These are phyloP conservation scores for Pezicula carpinea DNA, from an alignment of 2,329 filamentous ascomycete species.

Conservation along the genomic window DNA sequence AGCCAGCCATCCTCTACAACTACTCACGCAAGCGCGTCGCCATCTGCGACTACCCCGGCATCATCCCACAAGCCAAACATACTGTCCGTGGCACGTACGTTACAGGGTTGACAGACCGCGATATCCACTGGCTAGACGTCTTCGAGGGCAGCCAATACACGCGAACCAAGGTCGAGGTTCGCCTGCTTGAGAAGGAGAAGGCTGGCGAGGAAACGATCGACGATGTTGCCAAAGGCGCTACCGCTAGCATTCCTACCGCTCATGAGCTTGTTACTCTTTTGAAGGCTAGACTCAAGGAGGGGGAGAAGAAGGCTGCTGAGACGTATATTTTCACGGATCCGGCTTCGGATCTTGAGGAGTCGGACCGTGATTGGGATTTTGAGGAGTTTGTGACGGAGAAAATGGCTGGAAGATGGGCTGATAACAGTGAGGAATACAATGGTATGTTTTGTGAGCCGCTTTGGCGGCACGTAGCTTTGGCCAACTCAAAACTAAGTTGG, in stretches of 20 bases:
- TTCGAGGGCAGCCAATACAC: conserved; percentile 80
- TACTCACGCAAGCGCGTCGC: conserved; percentile 69
- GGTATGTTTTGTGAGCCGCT: conserved; percentile 11
- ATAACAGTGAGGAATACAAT: conserved; percentile 19
- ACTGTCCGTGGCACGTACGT: conserved; percentile 72
- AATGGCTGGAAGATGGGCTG: conserved; percentile 43
- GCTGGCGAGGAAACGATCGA: conserved; percentile 7
- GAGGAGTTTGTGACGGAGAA: conserved; percentile 76
- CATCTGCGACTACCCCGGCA: conserved; percentile 74
- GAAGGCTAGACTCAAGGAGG: conserved; percentile 21
- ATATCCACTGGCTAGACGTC: conserved; percentile 69
- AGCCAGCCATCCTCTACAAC: conserved; percentile 69
- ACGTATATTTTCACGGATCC: conserved; percentile 60
- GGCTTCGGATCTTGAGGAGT: conserved; percentile 14
- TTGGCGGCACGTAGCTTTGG: not conserved
- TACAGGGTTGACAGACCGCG: conserved; percentile 70
- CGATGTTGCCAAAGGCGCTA: conserved; percentile 16
- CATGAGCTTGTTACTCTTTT: too few relatives aligned
- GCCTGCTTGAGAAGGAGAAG: conserved; percentile 31
- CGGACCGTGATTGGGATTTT: conserved; percentile 89
- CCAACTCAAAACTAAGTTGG: too few relatives aligned
- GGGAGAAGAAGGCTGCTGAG: conserved; percentile 47
- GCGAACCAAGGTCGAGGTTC: conserved; percentile 50
- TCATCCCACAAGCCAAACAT: conserved; percentile 52
- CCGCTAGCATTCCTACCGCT: too few relatives aligned